Evolutionary conservation across 2,329 filamentous ascomycete genomes (phyloP), one percentile per base, ranked within the genome.

Genomic region (Aureobasidium sp.): DNA sequence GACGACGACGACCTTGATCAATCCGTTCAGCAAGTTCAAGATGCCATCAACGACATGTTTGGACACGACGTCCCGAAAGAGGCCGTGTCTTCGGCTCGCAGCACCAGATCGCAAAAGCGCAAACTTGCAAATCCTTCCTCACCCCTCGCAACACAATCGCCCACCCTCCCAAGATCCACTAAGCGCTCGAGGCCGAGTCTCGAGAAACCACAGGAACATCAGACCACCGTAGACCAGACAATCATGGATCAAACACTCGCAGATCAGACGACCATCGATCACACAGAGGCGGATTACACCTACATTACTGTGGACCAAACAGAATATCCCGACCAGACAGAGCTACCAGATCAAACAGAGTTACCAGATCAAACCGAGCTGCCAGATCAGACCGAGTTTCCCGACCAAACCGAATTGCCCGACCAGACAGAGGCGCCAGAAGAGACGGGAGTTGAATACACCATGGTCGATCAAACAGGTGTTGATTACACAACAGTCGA

Each of bases 191-290:
- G 48, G 38, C 37, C 19, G 34, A 52, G 48, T 32, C 48, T 42
- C 17, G 48, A 35, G 8, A 6, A 39, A 1, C 8, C 37, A 3
- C 47, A 25, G 3, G 7, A 50, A 17, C 30, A 53, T 0, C 41
- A 47, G 16, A 44, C 32, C 5, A 25, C 7, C 3, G 7, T 37
- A 11, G 49, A 52, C 7, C 38, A 44, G n/a, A 52, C 49, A 14
- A 6, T 39, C 14, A 35, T 35, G 7, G 35, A 40, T 11, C 22
- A 39, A 12, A 50, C 47, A 17, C 12, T n/a, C 10, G 37, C 57
- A n/a, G 58, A 59, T 10, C 56, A 61, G 8, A 56, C 60, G 6
- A 58, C 32, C 2, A 19, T 51, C n/a, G 45, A 55, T 11, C 55
- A 54, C 19, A 53, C 49, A 19, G 54, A 56, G n/a, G 56, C 27